Evolutionary conservation across 202 grass and related monocot species (phyloP), one percentile per base, ranked within the genome.

Genomic region (Cymbopogon flexuosus): DNA sequence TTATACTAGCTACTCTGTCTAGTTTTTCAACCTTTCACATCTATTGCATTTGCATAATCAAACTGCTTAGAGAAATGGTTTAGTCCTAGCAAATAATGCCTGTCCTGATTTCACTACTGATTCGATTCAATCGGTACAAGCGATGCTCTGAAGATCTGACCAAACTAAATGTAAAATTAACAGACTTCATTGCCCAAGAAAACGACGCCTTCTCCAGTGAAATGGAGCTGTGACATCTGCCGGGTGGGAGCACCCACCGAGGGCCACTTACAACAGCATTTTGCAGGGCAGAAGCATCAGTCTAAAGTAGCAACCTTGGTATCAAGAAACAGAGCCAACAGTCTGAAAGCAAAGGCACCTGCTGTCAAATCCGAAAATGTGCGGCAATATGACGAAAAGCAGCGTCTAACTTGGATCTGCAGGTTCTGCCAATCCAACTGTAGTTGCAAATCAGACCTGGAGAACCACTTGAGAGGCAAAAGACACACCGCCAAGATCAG

Each of bases 171-270:
- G 47, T 52, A 11, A 31, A 76, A 56, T 30, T 21, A 23, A 49
- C 85, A 78, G 79, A 13, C 61, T 23, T 5, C 19, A 36, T 18
- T 31, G 47, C 4, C 43, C 1, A n/a, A 56, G 21, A 64, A 63
- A 39, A 29, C 36, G 4, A 3, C 19, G 1, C 27, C 42, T 11
- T 37, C 9, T 27, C 59, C 6, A 35, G 56, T 30, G 29, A 84
- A 21, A 66, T 89, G 82, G 82, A 81, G 12, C 13, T 89, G 82
- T 24, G 12, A 15, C 19, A 31, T 85, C 29, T 89, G 87, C 72
- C 35, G 58, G 36, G 72, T 81, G 16, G 11, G 22, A 60, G 59
- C 46, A 23, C 35, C 45, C 24, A 54, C 22, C n/a, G 81, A 85
- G 45, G 45, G 70, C 10, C 47, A 14, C 81, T 12, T 84, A n/a